Base-by-base conservation (phyloP, 352 stramenopile species). In the Globisporangium carolinianum region DNA sequence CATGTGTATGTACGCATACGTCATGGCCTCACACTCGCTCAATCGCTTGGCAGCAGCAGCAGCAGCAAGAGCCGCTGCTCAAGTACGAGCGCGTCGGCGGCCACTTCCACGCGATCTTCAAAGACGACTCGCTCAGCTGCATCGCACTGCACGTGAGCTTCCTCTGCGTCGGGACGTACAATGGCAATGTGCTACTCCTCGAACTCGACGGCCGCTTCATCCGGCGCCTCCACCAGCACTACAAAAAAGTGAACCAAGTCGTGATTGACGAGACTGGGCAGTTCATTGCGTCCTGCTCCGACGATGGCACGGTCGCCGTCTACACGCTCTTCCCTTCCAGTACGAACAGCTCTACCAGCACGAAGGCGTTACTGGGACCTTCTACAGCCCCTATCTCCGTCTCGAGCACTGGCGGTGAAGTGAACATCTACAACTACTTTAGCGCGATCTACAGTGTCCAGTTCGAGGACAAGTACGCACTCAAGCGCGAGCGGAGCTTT, bases 371-470 rank as follows among this genome's bases (percentile, higher is more conserved):
- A 32, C 3, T 32, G 2, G 24, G 24, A 32, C 39, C 39, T 14
- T 43, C 39, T 14, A 12, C 39, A 43, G 39, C 39, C 39, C 11
- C 58, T 10, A 61, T 83, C 0, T 79, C 73, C 0, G 71, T 89
- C 17, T 76, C 79, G 1, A 91, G 68, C 46, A 87, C 81, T 1
- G 83, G 80, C 11, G 84, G 84, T 7, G 84, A 94, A 65, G 80
- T 94, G 43, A 92, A 91, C 65, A 92, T 94, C 55, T 94, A 92
- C 68, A 94, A 94, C 61, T 94, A 92, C 60, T 92, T 89, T 39
- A 90, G 73, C 61, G 78, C 84, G 24, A 69, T 94, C 17, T 94
- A 94, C 69, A 78, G 72, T 6, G 79, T 91, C 51, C 72, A 89
- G 63, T 63, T 94, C 35, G 82, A 94, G 60, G 78, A 91, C 57